Base-by-base conservation (phyloP, 2,329 filamentous ascomycete species). In the Apiospora pterosperma region DNA sequence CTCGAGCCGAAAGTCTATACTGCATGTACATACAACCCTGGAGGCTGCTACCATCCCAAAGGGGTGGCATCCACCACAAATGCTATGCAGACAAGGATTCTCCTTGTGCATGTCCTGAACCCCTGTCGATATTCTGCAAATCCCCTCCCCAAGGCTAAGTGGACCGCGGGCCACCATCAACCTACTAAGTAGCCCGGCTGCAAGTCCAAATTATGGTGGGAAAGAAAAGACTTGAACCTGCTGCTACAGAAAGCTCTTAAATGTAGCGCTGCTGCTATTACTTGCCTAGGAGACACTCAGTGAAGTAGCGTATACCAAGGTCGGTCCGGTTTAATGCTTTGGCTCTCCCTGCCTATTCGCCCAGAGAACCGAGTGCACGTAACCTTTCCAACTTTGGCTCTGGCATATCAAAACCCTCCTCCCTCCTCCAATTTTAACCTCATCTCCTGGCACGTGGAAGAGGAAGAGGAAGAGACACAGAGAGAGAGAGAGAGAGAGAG, bases 91-190 rank as follows among this genome's bases (percentile, higher is more conserved):
- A 21, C 48, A 55, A 19, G 48, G 48, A 28, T 5, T 11, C 48
- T 55, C 48, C 48, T 34, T 34, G 48, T 3, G 28, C 31, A 7
- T 28, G 48, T 21, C 59, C 59, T 23, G 1, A 41, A 12, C 36
- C 59, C 59, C 39, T 61, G 59, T 61, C 36, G 23, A 31, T 31
- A 61, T 41, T 61, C 59, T 61, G 59, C 36, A 41, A 38, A 41
- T 61, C 59, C 59, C 39, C 59, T 41, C 19, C 12, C 59, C 59
- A 41, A 31, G 59, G 36, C 23, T 10, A 36, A 61, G 59, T 61
- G 59, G 59, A 61, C 39, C 59, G 36, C 59, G 59, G 59, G 59
- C 59, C 36, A 61, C 59, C 23, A n/a, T 28, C 59, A 19, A 48
- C 12, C 41, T n/a, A 55, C 48, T 28, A 16, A 34, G 28, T 19